phyloP scores from a whole-genome alignment of 2,329 filamentous ascomycete genomes.

The Pseudogymnoascus destructans region DNA sequence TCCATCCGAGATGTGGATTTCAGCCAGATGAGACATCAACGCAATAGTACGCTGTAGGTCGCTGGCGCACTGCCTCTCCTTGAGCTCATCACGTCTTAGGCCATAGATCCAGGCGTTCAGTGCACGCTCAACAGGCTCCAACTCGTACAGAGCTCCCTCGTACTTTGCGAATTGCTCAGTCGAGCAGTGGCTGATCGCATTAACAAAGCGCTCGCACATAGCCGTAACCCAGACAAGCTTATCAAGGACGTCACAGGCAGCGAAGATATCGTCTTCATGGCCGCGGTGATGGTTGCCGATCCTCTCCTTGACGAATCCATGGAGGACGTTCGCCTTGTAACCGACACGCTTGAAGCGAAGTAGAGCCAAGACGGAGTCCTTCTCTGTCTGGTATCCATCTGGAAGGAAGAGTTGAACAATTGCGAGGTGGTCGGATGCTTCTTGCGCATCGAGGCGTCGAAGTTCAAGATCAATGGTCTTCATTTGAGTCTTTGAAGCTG shows the following conservation, averaged over 20 bases:
- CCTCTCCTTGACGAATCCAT: conserved; percentile 66
- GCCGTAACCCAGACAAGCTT: conserved; percentile 73
- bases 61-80: conserved; percentile 67
- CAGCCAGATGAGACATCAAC: conserved; percentile 72
- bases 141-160: conserved; percentile 68
- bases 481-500: conserved; percentile 79
- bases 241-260: conserved; percentile 68
- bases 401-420: conserved; percentile 85
- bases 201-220: conserved; percentile 75
- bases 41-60: conserved; percentile 77
- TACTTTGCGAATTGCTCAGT: conserved; percentile 66
- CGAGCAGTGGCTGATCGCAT: conserved; percentile 65
- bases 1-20: conserved; percentile 60
- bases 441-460: conserved; percentile 72
- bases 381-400: conserved; percentile 66
- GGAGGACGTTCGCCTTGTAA: conserved; percentile 75
- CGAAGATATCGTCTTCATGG: conserved; percentile 66
- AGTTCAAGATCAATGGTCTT: conserved; percentile 92
- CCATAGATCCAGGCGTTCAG: conserved; percentile 81
- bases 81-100: conserved; percentile 70
- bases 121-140: conserved; percentile 82
- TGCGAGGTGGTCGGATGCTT: conserved; percentile 74
- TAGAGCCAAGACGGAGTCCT: conserved; percentile 76
- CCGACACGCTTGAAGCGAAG: conserved; percentile 76
- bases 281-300: conserved; percentile 54